Percentiles rank a stretch among this genome's conserved stretches.
phyloP scores from a whole-genome alignment of 2,329 filamentous ascomycete species.

The Hypoxylon sp. region DNA sequence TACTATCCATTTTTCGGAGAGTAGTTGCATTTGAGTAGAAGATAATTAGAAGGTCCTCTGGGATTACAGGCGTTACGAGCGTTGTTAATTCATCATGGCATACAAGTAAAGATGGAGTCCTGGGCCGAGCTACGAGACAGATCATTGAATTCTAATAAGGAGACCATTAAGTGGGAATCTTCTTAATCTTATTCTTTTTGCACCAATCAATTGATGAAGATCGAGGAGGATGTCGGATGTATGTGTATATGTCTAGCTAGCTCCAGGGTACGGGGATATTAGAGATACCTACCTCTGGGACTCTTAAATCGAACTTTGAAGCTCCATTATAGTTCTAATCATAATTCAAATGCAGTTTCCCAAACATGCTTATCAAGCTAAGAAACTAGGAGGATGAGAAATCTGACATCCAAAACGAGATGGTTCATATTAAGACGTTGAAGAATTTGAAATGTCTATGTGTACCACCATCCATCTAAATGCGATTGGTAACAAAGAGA shows the following conservation, averaged over 20 bases:
- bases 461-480: not conserved
- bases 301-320: too few relatives aligned
- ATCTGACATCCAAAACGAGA: not conserved
- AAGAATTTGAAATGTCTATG: not conserved
- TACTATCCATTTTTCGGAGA: not conserved
- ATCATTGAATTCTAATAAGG: not conserved
- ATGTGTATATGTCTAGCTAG: too few relatives aligned
- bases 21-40: not conserved
- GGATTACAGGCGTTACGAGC: not conserved
- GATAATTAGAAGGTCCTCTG: not conserved
- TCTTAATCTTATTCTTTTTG: too few relatives aligned
- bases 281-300: too few relatives aligned
- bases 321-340: too few relatives aligned
- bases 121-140: not conserved
- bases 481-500: not conserved
- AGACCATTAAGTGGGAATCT: not conserved
- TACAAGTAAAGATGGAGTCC: not conserved
- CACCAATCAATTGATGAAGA: too few relatives aligned
- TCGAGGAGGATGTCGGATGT: too few relatives aligned
- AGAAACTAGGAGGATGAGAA: not conserved
- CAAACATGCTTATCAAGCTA: not conserved
- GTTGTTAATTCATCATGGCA: not conserved
- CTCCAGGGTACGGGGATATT: too few relatives aligned
- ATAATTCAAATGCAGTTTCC: too few relatives aligned
- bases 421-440: not conserved